Base-by-base conservation (phyloP, 768 basidiomycete genomes). In the Clavulina sp. region DNA sequence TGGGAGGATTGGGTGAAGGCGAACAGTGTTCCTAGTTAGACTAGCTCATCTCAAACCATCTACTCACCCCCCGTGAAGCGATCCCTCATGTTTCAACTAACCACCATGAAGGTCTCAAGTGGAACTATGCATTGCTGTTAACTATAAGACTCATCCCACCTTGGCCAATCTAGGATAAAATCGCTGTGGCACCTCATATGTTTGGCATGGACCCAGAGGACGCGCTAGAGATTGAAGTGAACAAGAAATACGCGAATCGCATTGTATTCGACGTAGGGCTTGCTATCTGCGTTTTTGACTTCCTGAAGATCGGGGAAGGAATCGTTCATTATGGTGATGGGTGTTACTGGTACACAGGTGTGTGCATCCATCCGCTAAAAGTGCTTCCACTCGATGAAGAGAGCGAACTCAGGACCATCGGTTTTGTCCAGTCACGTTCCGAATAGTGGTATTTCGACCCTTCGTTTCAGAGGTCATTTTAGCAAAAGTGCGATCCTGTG, bases 251-350 rank as follows among this genome's bases (percentile, higher is more conserved):
- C 57, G 84, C 93, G 3, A 96, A 97, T 63, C 76, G 82, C 50
- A 77, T 92, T 43, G 67, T 96, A 18, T 85, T 91, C 60, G 83
- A 89, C 52, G 80, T 93, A 52, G 93, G 93, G 1, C 74, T 99
- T 23, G 92, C 87, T 57, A 75, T 97, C 49, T 86, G 81, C 54
- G 76, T 89, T 0, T 95, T 89, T 55, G 93, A 97, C 63, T 67
- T 99, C 36, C 68, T 79, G 0, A 76, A 87, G 57, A 83, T 79
- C 1, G 82, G 87, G 1, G 91, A 96, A 61, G 93, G 93, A 1
- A 91, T 84, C 56, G 80, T 99, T 3, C 73, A 89, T 32, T 95
- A 92, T 59, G 92, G 93, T 0, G 93, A 99, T 64, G 93, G 93
- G 0, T 80, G 80, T 61, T 68, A 93, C 60, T 97, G 91, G 82